A percentile compares a stretch with the other conserved stretches of the same genome.
Conservation (phyloP, 495 filamentous ascomycete species). For the Hypoxylon trugodes region DNA sequence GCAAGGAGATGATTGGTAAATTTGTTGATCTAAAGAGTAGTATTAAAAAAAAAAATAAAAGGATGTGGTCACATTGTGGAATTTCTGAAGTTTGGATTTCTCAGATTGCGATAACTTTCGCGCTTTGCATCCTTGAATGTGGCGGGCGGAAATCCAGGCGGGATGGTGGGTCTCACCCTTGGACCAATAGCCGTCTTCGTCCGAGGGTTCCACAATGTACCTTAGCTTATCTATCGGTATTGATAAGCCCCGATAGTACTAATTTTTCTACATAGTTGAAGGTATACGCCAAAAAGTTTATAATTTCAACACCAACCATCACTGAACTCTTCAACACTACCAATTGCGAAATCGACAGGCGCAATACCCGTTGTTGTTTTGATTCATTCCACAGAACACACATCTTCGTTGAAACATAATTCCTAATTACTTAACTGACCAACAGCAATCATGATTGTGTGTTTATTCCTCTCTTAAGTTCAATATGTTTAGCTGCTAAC, state of each 20-base stretch:
- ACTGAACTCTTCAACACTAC: not conserved
- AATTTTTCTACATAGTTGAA: conserved; percentile 39
- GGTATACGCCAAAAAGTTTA: not conserved
- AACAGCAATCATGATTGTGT: conserved; percentile 35
- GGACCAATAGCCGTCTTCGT: conserved; percentile 20
- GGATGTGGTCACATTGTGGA: conserved; percentile 37
- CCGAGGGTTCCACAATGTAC: too few relatives aligned
- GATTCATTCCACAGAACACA: not conserved
- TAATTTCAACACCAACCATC: not conserved
- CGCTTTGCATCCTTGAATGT: conserved; percentile 37
- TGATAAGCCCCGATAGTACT: conserved; percentile 28
- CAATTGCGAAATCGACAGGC: not conserved
- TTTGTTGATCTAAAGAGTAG: conserved; percentile 2
- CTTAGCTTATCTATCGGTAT: conserved; percentile 17
- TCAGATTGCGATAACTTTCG: conserved; percentile 42
- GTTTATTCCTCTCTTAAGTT: conserved; percentile 10
- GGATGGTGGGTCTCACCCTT: conserved; percentile 28
- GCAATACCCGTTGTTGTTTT: not conserved
- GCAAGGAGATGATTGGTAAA: not conserved
- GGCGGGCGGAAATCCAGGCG: conserved; percentile 37
- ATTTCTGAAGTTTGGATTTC: conserved; percentile 36
- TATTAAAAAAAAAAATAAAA: conserved; percentile 2
- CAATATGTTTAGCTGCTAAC: conserved; percentile 34
- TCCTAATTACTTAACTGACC: too few relatives aligned
- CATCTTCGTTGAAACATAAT: not conserved